These are phyloP conservation scores for Prunus padus DNA, from an alignment of 306 rosid species.

Conservation along the genomic window DNA sequence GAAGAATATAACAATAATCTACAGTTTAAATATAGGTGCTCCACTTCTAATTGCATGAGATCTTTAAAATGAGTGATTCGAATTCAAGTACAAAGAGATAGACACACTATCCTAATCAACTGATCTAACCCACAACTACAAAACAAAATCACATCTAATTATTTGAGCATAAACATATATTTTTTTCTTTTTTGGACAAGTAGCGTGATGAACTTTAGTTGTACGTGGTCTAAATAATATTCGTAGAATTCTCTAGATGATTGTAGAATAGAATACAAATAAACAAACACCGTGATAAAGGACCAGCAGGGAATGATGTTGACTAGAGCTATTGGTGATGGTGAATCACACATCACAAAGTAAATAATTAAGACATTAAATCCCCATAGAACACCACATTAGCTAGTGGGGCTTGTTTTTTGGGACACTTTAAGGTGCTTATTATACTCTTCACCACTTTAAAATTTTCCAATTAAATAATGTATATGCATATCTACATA, in stretches of 20 bases:
- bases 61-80: too few species aligned
- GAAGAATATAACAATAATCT: rapidly evolving
- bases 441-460: background rate
- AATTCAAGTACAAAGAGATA: too few species aligned
- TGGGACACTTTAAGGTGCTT: slow-evolving; percentile 2
- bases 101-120: rapidly evolving
- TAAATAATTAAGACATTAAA: background rate
- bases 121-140: too few species aligned
- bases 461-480: too few species aligned
- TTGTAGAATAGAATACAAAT: background rate
- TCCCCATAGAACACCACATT: background rate
- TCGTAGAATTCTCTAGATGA: background rate
- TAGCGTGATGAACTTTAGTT: too few species aligned
- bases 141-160: too few species aligned
- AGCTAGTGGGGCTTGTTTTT: background rate
- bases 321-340: slow-evolving; percentile 11
- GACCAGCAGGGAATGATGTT: slow-evolving; percentile 15
- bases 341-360: background rate
- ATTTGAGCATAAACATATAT: too few species aligned
- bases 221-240: background rate
- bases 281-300: background rate
- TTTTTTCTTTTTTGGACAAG: too few species aligned
- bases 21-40: too few species aligned
- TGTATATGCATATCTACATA: too few species aligned
- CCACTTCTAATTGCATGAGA: too few species aligned